Conservation (phyloP, 345 rosid genomes). For the Acer saccharum region DNA sequence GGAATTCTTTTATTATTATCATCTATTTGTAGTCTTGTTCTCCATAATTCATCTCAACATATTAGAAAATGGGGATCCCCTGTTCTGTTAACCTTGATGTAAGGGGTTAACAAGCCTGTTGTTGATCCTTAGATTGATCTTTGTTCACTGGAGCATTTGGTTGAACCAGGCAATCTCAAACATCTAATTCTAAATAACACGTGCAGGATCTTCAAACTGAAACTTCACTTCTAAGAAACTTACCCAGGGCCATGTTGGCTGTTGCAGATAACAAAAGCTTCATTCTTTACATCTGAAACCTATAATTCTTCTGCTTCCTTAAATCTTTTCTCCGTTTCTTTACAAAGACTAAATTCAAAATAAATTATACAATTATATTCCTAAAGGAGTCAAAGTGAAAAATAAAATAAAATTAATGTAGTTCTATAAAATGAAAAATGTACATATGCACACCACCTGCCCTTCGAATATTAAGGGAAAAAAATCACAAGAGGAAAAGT, state of each 20-base stretch:
- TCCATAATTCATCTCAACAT: background rate
- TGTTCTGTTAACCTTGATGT: background rate
- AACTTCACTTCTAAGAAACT: no score
- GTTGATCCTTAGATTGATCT: no score
- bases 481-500: background rate
- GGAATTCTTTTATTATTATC: background rate
- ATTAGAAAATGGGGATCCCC: background rate
- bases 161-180: background rate
- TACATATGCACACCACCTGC: no score
- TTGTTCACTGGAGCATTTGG: background rate
- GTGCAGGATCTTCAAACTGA: no score
- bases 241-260: background rate
- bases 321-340: background rate
- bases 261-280: background rate
- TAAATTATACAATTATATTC: no score
- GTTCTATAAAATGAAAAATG: no score
- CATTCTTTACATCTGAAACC: background rate
- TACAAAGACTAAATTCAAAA: no score
- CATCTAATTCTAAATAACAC: background rate
- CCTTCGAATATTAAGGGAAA: no score
- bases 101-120: background rate
- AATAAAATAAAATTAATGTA: no score
- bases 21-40: no score
- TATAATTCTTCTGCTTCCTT: background rate
- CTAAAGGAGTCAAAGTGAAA: no score